Percentiles rank a stretch among this genome's conserved stretches.
Conservation (phyloP, 176 grass and related monocot genomes). For the Oryza glumipatula region DNA sequence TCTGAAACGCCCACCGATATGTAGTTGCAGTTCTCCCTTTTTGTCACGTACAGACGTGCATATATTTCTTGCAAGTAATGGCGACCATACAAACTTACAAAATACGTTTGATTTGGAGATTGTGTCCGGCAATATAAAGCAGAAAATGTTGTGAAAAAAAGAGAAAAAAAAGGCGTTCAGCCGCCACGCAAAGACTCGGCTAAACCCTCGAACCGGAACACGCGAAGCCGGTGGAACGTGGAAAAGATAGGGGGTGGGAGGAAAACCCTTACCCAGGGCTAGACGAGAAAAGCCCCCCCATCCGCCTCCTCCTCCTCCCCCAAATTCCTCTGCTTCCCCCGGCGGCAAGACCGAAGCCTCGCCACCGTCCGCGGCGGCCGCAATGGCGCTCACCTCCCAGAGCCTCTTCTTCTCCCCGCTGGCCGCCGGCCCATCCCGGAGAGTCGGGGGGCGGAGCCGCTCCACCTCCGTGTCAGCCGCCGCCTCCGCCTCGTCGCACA, state of each 20-base stretch:
- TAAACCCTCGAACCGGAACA: not conserved
- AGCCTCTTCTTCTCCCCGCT: slow-evolving; percentile 50
- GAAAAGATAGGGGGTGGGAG: not conserved
- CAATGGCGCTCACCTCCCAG: slow-evolving; percentile 57
- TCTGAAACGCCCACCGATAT: not conserved
- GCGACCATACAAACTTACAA: not conserved
- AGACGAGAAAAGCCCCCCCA: not conserved
- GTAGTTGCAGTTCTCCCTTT: not conserved
- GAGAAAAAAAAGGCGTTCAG: not conserved
- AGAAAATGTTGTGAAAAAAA: not conserved
- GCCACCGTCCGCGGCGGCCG: slow-evolving; percentile 33
- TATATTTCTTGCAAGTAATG: not conserved
- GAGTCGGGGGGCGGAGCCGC: slow-evolving; percentile 8
- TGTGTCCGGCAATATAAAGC: not conserved
- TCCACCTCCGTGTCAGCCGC: slow-evolving; percentile 29
- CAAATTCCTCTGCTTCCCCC: not conserved
- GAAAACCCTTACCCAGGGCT: not conserved
- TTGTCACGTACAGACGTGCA: not conserved
- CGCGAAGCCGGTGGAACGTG: not conserved
- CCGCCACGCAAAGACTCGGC: not conserved
- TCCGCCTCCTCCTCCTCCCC: not conserved
- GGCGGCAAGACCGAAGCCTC: not conserved
- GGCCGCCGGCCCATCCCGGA: slow-evolving; percentile 24
- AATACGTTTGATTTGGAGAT: not conserved
- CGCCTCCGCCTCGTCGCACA: slow-evolving; percentile 36